Percentiles rank a stretch among this genome's conserved stretches.
Evolutionary conservation across 2,329 filamentous ascomycete genomes (phyloP).

Genomic region (Periconia macrospinosa): DNA sequence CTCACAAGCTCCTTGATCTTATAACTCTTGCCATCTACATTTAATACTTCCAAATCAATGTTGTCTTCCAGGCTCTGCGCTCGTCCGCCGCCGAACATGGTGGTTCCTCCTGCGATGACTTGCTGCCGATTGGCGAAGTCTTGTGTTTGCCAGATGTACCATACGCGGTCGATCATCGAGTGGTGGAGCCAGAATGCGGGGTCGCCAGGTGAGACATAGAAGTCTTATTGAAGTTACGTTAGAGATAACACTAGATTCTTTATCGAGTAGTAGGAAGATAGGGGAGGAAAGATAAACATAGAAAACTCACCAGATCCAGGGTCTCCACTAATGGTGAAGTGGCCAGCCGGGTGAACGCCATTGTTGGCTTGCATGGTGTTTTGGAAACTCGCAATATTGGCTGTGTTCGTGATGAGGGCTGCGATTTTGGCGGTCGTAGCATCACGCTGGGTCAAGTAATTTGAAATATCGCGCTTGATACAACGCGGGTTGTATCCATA

Average conservation of each 20-base stretch:
- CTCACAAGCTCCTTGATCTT: conserved; percentile 49
- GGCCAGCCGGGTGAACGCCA: conserved; percentile 50
- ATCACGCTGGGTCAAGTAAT: conserved; percentile 28
- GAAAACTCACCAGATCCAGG: conserved; percentile 39
- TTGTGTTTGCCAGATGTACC: conserved; percentile 55
- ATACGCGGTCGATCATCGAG: conserved; percentile 52
- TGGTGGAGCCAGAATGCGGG: conserved; percentile 54
- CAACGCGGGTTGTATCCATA: conserved; percentile 45
- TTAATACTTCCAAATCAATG: conserved; percentile 45
- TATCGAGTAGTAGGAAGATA: neutral
- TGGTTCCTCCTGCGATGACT: conserved; percentile 48
- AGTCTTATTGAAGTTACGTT: conserved; percentile 22
- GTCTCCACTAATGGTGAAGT: conserved; percentile 51
- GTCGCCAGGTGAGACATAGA: conserved; percentile 51
- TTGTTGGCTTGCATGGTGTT: conserved; percentile 40
- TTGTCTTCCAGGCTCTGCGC: conserved; percentile 28
- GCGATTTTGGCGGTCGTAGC: conserved; percentile 33
- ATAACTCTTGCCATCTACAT: conserved; percentile 36
- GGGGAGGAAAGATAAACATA: neutral
- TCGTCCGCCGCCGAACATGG: conserved; percentile 39
- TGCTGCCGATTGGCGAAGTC: conserved; percentile 44
- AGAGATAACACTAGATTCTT: neutral
- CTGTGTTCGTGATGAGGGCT: conserved; percentile 23
- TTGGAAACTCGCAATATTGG: conserved; percentile 42
- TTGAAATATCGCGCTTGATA: conserved; percentile 43